phyloP scores from a whole-genome alignment of 2,329 filamentous ascomycete species.

The Aspergillus phoenicis region DNA sequence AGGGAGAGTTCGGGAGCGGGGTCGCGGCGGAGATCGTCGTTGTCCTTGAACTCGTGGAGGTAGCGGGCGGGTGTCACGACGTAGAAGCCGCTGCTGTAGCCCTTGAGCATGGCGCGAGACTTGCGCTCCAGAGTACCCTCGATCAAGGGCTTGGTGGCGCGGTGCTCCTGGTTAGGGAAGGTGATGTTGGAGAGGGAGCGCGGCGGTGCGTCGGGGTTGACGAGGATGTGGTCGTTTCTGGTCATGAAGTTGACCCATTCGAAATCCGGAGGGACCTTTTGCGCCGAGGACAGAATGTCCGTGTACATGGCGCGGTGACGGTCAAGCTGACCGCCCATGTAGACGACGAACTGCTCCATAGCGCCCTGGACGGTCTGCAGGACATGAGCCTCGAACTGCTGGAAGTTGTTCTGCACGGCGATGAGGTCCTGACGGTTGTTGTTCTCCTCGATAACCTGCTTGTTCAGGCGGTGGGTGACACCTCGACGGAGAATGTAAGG shows the following conservation, averaged over 20 bases:
- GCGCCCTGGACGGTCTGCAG: conserved; percentile 79
- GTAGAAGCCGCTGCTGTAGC: conserved; percentile 81
- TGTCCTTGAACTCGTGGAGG: conserved; percentile 94
- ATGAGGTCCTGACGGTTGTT: conserved; percentile 91
- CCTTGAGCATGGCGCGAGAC: conserved; percentile 78
- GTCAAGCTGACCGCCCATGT: conserved; percentile 78
- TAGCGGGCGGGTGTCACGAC: conserved; percentile 86
- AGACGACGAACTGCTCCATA: conserved; percentile 79
- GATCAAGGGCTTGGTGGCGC: conserved; percentile 76
- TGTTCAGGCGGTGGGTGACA: conserved; percentile 80
- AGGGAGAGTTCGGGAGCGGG: conserved; percentile 79
- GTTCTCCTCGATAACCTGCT: conserved; percentile 93
- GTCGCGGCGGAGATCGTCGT: conserved; percentile 67
- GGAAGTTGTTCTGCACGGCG: conserved; percentile 86
- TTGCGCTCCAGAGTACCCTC: conserved; percentile 90
- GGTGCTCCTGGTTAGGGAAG: conserved; percentile 89
- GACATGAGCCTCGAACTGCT: conserved; percentile 83
- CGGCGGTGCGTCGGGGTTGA: conserved; percentile 74
- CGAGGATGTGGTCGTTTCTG: conserved; percentile 71
- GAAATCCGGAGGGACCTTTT: conserved; percentile 79
- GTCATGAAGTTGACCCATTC: conserved; percentile 87
- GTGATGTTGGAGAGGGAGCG: conserved; percentile 72
- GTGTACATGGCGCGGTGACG: conserved; percentile 77
- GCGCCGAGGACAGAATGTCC: conserved; percentile 76
- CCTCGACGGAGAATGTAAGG: conserved; percentile 85